Percentiles rank a stretch among this genome's conserved stretches.
phyloP scores from a whole-genome alignment of 208 protist species.

The Naegleria lovaniensis region DNA sequence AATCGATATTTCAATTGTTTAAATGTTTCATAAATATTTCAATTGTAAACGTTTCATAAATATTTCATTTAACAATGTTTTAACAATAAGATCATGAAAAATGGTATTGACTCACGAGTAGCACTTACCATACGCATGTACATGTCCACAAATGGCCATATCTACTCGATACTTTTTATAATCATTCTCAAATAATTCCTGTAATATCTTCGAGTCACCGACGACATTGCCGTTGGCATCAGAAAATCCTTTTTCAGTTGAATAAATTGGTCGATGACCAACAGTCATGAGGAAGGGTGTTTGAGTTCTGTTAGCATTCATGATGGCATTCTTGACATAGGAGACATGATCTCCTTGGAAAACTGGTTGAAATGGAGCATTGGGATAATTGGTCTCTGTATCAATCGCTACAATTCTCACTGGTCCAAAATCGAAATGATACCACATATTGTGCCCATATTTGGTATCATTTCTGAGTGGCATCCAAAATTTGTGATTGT shows the following conservation, averaged over 20 bases:
- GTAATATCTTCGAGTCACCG: slow-evolving; percentile 13
- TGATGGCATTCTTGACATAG: slow-evolving; percentile 47
- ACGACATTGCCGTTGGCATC: background rate
- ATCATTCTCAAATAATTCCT: slow-evolving; percentile 28
- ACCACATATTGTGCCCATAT: slow-evolving; percentile 27
- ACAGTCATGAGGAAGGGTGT: slow-evolving; percentile 54
- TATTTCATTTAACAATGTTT: no score
- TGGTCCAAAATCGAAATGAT: slow-evolving; percentile 44
- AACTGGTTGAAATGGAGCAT: slow-evolving; percentile 14
- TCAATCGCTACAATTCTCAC: slow-evolving; percentile 49
- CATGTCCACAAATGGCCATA: slow-evolving; percentile 32
- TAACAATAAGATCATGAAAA: no score
- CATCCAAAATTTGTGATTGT: slow-evolving; percentile 1
- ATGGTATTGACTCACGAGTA: no score
- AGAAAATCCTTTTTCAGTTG: slow-evolving; percentile 24
- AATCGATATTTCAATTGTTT: no score
- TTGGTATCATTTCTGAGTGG: background rate
- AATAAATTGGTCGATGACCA: slow-evolving; percentile 52
- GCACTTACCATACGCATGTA: slow-evolving; percentile 34
- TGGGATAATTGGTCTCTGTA: slow-evolving; percentile 43
- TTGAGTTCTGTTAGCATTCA: slow-evolving; percentile 35
- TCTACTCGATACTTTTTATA: slow-evolving; percentile 29
- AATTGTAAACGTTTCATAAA: no score
- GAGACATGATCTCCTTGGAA: background rate
- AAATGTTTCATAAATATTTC: no score